Evolutionary conservation across 768 basidiomycete genomes (phyloP), one percentile per base, ranked within the genome.

Genomic region (Multifurca ochricompacta): DNA sequence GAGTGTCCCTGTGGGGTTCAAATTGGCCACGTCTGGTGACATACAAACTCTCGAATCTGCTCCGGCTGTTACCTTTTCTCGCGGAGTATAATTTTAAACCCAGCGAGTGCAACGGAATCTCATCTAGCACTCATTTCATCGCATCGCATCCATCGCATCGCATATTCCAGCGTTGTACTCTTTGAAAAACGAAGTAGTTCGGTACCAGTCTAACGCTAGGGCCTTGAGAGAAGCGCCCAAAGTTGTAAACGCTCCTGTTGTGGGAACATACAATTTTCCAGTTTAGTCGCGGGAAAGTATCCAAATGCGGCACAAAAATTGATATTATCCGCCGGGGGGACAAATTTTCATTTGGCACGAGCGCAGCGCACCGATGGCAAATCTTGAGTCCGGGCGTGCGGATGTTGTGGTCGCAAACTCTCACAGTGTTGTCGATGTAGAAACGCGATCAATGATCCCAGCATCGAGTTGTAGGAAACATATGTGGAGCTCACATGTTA

Each of bases 61-160:
- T 47, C 36, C 55, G 37, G 55, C 46, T 35, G 41, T 49, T 49
- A 32, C 42, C 54, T 45, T 55, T 39, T 48, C 49, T 57, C 58
- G 58, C 58, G 55, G 55, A 58, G 58, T 39, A 35, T 41, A 59
- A 59, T 59, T 59, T 59, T 11, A 49, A 59, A 59, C 58, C 56
- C 58, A 59, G 58, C 58, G 58, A 59, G 37, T 53, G 18, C 10
- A 14, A 28, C 31, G 44, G 30, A 13, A 35, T 54, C 46, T 44
- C 36, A 13, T 37, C n/a, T 3, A 25, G 14, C 36, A 39, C 36
- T 34, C 37, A 37, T 30, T 28, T 5, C 42, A 49, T n/a, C n/a
- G n/a, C n/a, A n/a, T n/a, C n/a, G n/a, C n/a, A n/a, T n/a, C n/a
- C n/a, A n/a, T n/a, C n/a, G n/a, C n/a, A n/a, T n/a, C n/a, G n/a